phyloP scores from a whole-genome alignment of 2,329 filamentous ascomycete genomes.

The Clathrospora elynae region DNA sequence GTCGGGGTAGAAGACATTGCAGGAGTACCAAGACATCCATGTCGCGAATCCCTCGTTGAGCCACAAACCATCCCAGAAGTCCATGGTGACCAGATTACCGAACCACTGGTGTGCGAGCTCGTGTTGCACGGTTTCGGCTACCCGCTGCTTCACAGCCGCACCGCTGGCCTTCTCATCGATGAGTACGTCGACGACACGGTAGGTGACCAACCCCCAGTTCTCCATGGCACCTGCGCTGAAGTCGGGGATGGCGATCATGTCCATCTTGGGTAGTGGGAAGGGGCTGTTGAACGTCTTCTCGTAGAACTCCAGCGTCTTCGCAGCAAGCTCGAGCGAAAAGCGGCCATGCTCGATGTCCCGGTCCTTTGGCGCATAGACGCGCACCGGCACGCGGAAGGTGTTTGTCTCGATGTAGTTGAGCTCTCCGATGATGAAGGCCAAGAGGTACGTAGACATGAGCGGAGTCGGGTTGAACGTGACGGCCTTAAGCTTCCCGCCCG shows the following conservation, averaged over 20 bases:
- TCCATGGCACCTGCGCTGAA: constrained; percentile 97
- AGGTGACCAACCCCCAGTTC: constrained; percentile 96
- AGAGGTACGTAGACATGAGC: constrained; percentile 92
- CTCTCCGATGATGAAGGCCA: constrained; percentile 93
- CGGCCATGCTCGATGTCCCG: constrained; percentile 88
- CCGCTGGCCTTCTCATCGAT: constrained; percentile 91
- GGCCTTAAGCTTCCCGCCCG: constrained; percentile 72
- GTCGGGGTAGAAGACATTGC: constrained; percentile 93
- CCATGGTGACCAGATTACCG: constrained; percentile 96
- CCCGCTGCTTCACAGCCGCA: constrained; percentile 86
- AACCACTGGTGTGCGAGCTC: constrained; percentile 99
- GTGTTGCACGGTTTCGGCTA: constrained; percentile 95
- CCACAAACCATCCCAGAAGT: constrained; percentile 98
- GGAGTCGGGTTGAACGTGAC: constrained; percentile 93
- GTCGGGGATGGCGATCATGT: constrained; percentile 94
- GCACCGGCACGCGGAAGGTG: constrained; percentile 85
- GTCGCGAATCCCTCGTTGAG: constrained; percentile 92
- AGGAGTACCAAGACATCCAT: constrained; percentile 93
- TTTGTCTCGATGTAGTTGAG: constrained; percentile 93
- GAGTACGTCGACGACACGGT: constrained; percentile 87
- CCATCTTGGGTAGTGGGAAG: constrained; percentile 91
- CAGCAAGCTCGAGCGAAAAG: constrained; percentile 88
- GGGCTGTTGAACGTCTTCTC: constrained; percentile 89
- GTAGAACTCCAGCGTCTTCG: constrained; percentile 89
- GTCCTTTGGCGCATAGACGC: constrained; percentile 91